Base-by-base conservation (phyloP, 2,329 filamentous ascomycete species). In the Colletotrichum magnum region DNA sequence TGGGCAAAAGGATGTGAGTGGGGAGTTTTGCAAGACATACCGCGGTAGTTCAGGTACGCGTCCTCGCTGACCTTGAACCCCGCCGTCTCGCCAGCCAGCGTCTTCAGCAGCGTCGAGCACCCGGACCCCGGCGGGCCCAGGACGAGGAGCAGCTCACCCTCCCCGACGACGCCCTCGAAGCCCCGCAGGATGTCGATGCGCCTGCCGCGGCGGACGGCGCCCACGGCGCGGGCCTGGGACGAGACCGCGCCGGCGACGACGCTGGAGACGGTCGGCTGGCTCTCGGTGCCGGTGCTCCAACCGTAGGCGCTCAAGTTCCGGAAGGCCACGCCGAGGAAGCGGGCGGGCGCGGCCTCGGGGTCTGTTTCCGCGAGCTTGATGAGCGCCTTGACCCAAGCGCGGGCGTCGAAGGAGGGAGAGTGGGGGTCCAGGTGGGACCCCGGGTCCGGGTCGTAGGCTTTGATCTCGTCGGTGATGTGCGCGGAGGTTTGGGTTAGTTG, bases 31-130 rank as follows among this genome's bases (percentile, higher is more conserved):
- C n/a, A n/a, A n/a, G n/a, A n/a, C n/a, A n/a, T n/a, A 57, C 67
- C 67, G 24, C 61, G 57, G 13, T 56, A 69, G 52, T 61, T 69
- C 12, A 68, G 72, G 48, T 76, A 76, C 0, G 76, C 67, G 0
- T 75, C 68, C 0, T 72, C 24, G 1, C 57, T 61, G 5, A 77
- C 62, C 7, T 73, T 68, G 0, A 77, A 69, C 1, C 75, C 75
- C 5, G 74, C 43, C 1, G 66, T 69, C 15, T 53, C 54, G 5
- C 54, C 54, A 6, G 66, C 59, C 5, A 69, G 28, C 2, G 90
- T 88, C 76, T 92, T 92, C 63, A 93, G 80, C 72, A 93, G 89
- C 0, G 91, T 93, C 9, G 90, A 90, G 73, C 91, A 93, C 18
- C 88, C 88, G 1, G 77, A 74, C 6, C 81, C 81, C 4, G 88